phyloP scores from a whole-genome alignment of 768 basidiomycete species.

The Plicaturopsis crispa region DNA sequence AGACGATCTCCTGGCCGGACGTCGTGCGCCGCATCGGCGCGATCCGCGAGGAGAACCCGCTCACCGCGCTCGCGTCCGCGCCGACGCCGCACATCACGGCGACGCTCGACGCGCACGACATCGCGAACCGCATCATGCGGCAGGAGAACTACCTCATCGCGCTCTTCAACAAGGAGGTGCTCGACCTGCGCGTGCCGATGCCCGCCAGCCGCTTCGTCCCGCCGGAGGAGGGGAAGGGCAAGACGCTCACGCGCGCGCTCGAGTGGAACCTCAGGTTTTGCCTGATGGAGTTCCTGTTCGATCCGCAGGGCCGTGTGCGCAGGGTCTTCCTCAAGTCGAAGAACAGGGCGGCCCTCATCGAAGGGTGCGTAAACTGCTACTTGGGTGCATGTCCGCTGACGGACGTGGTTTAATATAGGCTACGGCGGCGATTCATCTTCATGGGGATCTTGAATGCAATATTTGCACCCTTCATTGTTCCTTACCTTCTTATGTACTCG shows the following conservation, averaged over 20 bases:
- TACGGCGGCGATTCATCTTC: conserved; percentile 84
- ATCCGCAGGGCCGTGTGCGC: conserved; percentile 80
- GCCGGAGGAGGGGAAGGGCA: conserved; percentile 59
- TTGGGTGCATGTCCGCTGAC: background rate
- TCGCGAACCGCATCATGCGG: conserved; percentile 95
- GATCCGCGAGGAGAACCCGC: conserved; percentile 89
- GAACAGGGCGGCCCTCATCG: conserved; percentile 69
- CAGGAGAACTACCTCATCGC: conserved; percentile 99
- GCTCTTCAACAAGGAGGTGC: conserved; percentile 91
- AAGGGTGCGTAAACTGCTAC: conserved; percentile 58
- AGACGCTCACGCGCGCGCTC: conserved; percentile 78
- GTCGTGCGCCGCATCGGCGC: conserved; percentile 84
- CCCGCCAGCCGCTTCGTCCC: conserved; percentile 48
- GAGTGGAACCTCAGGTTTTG: conserved; percentile 99
- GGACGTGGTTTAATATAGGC: conserved; percentile 30
- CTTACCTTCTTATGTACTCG: conserved; percentile 95
- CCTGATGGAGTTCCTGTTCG: conserved; percentile 92
- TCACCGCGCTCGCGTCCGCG: conserved; percentile 77
- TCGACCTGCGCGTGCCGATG: conserved; percentile 81
- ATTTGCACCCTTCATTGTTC: conserved; percentile 93
- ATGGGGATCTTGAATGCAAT: conserved; percentile 96
- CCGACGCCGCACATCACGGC: conserved; percentile 47
- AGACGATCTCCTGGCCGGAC: conserved; percentile 95
- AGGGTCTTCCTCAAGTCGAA: conserved; percentile 87
- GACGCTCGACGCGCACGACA: conserved; percentile 94